Evolutionary conservation across 352 stramenopile genomes (phyloP).

Genomic region (Nothophytophthora sp.): DNA sequence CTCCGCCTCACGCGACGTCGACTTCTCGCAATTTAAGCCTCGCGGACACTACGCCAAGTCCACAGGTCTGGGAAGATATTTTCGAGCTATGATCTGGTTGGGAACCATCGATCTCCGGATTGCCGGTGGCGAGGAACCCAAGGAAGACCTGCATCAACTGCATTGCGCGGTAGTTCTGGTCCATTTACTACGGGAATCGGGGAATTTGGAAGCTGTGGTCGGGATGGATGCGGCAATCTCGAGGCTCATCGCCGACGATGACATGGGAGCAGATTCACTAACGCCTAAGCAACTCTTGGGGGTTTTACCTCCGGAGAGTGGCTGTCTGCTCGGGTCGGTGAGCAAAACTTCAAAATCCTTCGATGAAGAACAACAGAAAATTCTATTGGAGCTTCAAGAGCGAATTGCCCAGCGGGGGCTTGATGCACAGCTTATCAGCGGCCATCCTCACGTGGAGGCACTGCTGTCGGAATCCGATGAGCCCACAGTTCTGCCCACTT

Average conservation of each 20-base stretch:
- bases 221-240: constrained; percentile 4
- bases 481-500: constrained; percentile 7
- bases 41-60: constrained; percentile 11
- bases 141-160: constrained; percentile 6
- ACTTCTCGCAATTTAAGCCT: constrained; percentile 13
- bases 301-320: background rate
- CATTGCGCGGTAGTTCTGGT: constrained; percentile 1
- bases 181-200: background rate
- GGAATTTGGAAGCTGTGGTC: background rate
- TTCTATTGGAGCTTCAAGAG: constrained; percentile 6
- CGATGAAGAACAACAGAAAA: background rate
- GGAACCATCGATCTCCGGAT: constrained; percentile 9
- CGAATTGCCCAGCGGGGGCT: background rate
- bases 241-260: constrained; percentile 1
- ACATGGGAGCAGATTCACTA: constrained; percentile 1
- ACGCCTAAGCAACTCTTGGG: background rate
- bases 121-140: background rate
- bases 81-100: constrained; percentile 5
- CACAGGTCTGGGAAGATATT: background rate
- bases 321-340: background rate
- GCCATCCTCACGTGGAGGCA: too few species aligned
- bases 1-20: background rate
- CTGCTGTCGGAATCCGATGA: too few species aligned
- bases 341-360: background rate
- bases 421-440: constrained; percentile 6